phyloP scores from a whole-genome alignment of 2,329 filamentous ascomycete genomes.

The Aspergillus pseudoglaucus region DNA sequence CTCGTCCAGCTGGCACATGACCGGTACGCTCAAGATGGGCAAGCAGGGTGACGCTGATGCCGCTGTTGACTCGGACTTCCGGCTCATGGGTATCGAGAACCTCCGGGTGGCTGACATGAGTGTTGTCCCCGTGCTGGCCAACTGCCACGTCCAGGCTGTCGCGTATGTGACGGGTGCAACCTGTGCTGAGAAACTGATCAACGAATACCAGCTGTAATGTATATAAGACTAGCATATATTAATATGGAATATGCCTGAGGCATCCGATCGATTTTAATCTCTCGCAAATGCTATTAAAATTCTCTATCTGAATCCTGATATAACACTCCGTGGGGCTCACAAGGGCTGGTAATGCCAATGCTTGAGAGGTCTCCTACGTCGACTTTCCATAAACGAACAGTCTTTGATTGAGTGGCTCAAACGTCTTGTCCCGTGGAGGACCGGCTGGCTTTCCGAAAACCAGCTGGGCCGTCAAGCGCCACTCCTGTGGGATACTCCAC shows the following conservation, averaged over 20 bases:
- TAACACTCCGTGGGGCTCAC: too few relatives aligned
- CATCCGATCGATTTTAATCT: too few relatives aligned
- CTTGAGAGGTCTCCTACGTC: neutral
- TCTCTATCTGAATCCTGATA: too few relatives aligned
- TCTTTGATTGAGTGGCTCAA: constrained; percentile 24
- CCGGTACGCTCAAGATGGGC: constrained; percentile 54
- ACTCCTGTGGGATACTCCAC: constrained; percentile 64
- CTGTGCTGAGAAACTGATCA: constrained; percentile 46
- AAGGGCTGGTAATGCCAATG: too few relatives aligned
- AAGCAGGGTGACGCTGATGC: constrained; percentile 35
- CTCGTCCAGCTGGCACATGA: constrained; percentile 51
- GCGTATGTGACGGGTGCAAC: constrained; percentile 51
- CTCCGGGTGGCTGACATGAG: constrained; percentile 41
- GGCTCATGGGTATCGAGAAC: constrained; percentile 31
- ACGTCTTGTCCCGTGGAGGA: constrained; percentile 20
- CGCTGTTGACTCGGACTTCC: constrained; percentile 43
- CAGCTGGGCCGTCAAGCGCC: constrained; percentile 75
- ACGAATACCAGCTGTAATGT: constrained; percentile 35
- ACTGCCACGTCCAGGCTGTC: constrained; percentile 47
- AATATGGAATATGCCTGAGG: too few relatives aligned
- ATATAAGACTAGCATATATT: neutral
- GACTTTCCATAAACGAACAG: constrained; percentile 32
- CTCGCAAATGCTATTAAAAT: too few relatives aligned
- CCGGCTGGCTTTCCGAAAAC: constrained; percentile 58
- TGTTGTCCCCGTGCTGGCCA: constrained; percentile 36